These are phyloP conservation scores for Colletotrichum melonis DNA, from an alignment of 2,329 filamentous ascomycete species.

Conservation along the genomic window DNA sequence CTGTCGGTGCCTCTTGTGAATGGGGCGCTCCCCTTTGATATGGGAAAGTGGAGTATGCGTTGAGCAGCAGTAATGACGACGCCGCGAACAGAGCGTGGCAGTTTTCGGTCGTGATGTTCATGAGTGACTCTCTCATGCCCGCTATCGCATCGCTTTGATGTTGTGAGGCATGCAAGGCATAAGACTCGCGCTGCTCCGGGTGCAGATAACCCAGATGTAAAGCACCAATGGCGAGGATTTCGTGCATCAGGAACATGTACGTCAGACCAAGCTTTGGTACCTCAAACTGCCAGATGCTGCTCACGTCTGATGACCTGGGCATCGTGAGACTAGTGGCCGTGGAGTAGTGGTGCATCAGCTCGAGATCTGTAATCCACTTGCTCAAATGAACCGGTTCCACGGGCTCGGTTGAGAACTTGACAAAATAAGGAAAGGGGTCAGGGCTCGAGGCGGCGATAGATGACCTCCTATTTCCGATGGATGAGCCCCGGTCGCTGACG, in stretches of 20 bases:
- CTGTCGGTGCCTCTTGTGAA: constrained; percentile 35
- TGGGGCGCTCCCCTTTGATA: constrained; percentile 26
- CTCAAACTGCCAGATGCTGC: constrained; percentile 45
- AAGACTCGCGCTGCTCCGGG: constrained; percentile 40
- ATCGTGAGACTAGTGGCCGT: constrained; percentile 44
- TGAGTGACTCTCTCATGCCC: constrained; percentile 43
- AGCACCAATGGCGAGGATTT: constrained; percentile 45
- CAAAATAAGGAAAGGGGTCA: constrained; percentile 38
- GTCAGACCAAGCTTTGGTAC: constrained; percentile 41
- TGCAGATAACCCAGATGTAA: constrained; percentile 43
- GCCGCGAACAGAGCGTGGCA: constrained; percentile 48
- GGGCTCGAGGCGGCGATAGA: constrained; percentile 25
- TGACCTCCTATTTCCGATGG: background rate
- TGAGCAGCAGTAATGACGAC: constrained; percentile 46
- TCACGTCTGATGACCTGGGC: constrained; percentile 41
- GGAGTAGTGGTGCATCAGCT: constrained; percentile 50
- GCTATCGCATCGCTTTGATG: constrained; percentile 47
- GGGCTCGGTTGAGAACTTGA: constrained; percentile 39
- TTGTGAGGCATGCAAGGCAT: constrained; percentile 44
- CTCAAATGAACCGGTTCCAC: constrained; percentile 34
- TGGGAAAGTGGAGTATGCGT: constrained; percentile 43
- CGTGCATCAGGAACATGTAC: constrained; percentile 45
- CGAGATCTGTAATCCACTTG: constrained; percentile 48
- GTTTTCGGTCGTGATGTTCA: constrained; percentile 41
- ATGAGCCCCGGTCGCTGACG: constrained; percentile 13